These are phyloP conservation scores for Colletotrichum chrysophilum DNA, from an alignment of 2,329 filamentous ascomycete species.

Conservation along the genomic window DNA sequence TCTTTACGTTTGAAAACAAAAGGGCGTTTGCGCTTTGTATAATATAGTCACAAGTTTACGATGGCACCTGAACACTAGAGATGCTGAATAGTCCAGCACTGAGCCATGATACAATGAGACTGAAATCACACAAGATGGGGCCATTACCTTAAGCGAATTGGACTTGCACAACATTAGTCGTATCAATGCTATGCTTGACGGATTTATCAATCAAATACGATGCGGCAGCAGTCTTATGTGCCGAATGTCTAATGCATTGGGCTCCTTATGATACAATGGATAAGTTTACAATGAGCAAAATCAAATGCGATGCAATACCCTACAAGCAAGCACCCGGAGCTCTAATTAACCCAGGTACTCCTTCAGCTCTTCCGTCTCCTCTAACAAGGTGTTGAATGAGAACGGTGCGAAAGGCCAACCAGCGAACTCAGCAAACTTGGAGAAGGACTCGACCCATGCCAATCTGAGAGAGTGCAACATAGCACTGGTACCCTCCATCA, in stretches of 20 bases:
- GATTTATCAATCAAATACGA: not conserved
- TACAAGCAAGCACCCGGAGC: not conserved
- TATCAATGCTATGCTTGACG: not conserved
- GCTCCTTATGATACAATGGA: conserved; percentile 23
- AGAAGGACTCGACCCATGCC: conserved; percentile 98
- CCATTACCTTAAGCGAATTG: not conserved
- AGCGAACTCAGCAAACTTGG: conserved; percentile 93
- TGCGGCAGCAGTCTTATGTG: not conserved
- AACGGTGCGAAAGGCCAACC: conserved; percentile 89
- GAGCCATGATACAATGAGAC: not conserved
- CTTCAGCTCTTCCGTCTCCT: conserved; percentile 75
- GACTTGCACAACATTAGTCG: not conserved
- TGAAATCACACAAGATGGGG: not conserved
- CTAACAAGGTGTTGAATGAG: conserved; percentile 82
- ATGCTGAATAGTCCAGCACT: not conserved
- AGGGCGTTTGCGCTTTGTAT: not conserved
- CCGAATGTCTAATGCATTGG: conserved; percentile 19
- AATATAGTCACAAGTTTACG: not conserved
- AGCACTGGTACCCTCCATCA: conserved; percentile 95
- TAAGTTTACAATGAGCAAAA: conserved; percentile 20
- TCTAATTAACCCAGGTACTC: conserved; percentile 54
- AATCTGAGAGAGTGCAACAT: conserved; percentile 93
- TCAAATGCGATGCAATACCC: conserved; percentile 4
- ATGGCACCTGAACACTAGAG: not conserved
- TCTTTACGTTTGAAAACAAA: not conserved